phyloP scores from a whole-genome alignment of 106 monocot species.

The Apostasia shenzhenica region DNA sequence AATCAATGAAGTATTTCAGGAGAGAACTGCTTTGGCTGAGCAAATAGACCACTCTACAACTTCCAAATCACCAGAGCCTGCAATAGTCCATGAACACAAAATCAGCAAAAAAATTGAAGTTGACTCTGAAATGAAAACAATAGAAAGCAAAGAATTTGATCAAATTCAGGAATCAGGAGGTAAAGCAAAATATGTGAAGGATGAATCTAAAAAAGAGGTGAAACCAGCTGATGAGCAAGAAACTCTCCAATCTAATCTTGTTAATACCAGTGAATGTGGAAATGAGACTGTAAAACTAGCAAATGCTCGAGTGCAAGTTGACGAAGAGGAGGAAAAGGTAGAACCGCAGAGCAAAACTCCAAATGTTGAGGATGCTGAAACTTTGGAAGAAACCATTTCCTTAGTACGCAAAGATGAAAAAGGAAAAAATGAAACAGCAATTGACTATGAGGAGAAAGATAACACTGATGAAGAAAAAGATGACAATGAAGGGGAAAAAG shows the following conservation, averaged over 20 bases:
- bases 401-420: not conserved
- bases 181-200: not conserved
- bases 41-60: constrained; percentile 2
- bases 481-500: constrained; percentile 23
- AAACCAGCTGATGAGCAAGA: constrained; percentile 7
- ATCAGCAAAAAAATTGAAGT: not conserved
- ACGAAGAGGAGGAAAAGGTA: too few species aligned
- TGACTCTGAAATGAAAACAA: constrained; percentile 1
- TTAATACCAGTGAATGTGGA: too few species aligned
- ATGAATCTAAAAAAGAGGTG: constrained; percentile 5
- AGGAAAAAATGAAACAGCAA: not conserved
- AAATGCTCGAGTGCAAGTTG: too few species aligned
- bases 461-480: constrained; percentile 31
- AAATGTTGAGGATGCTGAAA: constrained; percentile 5
- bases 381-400: constrained; percentile 2
- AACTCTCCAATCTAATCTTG: constrained; percentile 4
- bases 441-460: constrained; percentile 13
- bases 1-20: constrained; percentile 1
- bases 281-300: too few species aligned
- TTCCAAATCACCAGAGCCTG: not conserved
- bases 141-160: constrained; percentile 2
- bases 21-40: not conserved
- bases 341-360: not conserved
- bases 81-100: not conserved
- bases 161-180: constrained; percentile 9